A percentile compares a stretch with the other conserved stretches of the same genome.
Evolutionary conservation across 257 asterid genomes (phyloP).

Genomic region (Solanum sparsipilum): DNA sequence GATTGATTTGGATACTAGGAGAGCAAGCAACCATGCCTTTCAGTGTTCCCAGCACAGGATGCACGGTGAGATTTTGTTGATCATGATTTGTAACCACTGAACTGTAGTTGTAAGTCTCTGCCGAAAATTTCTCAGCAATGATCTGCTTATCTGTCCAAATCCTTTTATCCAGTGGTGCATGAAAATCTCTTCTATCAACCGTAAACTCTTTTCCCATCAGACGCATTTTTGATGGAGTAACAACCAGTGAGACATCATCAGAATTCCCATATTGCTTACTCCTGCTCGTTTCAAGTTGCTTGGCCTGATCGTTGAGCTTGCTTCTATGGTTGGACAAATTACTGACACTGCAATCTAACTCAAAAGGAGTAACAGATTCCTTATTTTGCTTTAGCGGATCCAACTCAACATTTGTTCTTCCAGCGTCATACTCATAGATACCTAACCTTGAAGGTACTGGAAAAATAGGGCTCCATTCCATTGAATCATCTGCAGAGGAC

Average conservation of each 20-base stretch:
- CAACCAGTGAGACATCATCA: conserved; percentile 11
- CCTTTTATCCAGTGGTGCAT: conserved; percentile 19
- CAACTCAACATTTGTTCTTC: conserved; percentile 8
- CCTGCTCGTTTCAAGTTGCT: conserved; percentile 18
- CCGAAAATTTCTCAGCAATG: conserved; percentile 15
- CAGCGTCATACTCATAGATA: conserved; percentile 13
- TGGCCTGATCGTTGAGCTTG: conserved; percentile 18
- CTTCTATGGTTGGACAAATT: conserved; percentile 6
- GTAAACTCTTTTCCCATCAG: conserved; percentile 68
- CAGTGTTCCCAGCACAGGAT: conserved; percentile 27
- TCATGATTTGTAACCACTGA: conserved; percentile 10
- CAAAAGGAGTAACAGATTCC: conserved; percentile 11
- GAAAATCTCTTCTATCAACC: conserved; percentile 29
- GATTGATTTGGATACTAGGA: conserved; percentile 21
- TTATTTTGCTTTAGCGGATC: conserved; percentile 8
- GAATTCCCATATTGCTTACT: conserved; percentile 11
- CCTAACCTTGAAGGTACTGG: conserved; percentile 30
- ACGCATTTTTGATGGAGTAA: conserved; percentile 50
- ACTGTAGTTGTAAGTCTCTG: not conserved
- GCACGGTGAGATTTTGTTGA: conserved; percentile 10
- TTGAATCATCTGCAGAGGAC: conserved; percentile 15
- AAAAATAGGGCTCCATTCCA: conserved; percentile 16
- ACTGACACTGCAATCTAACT: conserved; percentile 3
- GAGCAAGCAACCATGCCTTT: conserved; percentile 18
- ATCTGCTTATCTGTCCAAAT: conserved; percentile 43